Base-by-base conservation (phyloP, 2,329 filamentous ascomycete species). In the Onygena corvina region DNA sequence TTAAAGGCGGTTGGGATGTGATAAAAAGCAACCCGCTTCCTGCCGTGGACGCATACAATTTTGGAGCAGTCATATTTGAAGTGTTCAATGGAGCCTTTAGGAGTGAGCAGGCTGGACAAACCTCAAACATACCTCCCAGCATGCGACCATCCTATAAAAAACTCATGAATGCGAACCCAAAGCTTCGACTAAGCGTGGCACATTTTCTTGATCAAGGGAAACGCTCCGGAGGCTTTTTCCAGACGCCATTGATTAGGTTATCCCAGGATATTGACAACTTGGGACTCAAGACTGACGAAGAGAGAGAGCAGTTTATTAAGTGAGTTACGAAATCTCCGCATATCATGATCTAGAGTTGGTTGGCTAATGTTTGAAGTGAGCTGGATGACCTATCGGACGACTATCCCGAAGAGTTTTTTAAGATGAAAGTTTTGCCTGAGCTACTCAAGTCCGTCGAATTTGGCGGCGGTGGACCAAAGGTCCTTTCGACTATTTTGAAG, bases 361-460 rank as follows among this genome's bases (percentile, higher is more conserved):
- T 34, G 4, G 16, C 47, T 51, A 44, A 53, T 33, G 11, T 1
- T 27, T 7, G 57, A 54, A 76, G 73, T 56, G 86, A 94, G 60
- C 76, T 98, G 4, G 87, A 94, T 56, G 76, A 84, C 52, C 75
- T 95, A 3, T 84, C 87, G 0, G 87, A 95, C 57, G 89, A 98
- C 64, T 95, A 96, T 53, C 92, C 92, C 0, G 90, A 95, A 61
- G 92, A 96, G 52, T 98, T 94, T 65, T 94, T 96, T 74, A 94
- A 93, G 63, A 85, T 94, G 76, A 98, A 96, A 61, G 81, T 98
- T 2, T 74, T 98, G 6, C 92, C 92, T 0, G 92, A 98, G 62
- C 72, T 98, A 25, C 75, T 98, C n/a, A 98, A 96, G 63, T 94
- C 89, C 0, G 88, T 96, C n/a, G 92, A 98, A 61, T 98, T 95